phyloP scores from a whole-genome alignment of 2,329 filamentous ascomycete genomes.

The Fragosphaeria purpurea region DNA sequence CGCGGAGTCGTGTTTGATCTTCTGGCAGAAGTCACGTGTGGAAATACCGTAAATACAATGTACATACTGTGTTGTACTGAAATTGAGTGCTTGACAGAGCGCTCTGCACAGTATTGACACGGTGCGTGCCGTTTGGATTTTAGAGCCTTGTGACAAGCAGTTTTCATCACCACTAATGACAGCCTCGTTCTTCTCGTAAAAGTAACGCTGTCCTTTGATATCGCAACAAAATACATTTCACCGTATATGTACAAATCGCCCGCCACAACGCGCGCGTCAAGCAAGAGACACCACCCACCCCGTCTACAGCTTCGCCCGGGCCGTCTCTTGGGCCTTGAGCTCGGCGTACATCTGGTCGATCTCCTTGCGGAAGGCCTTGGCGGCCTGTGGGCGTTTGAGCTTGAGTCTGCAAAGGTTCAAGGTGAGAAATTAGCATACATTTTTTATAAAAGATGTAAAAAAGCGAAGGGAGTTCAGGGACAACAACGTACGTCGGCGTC shows the following conservation, averaged over 20 bases:
- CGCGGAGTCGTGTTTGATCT: no score
- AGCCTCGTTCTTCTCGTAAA: no score
- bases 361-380: conserved; percentile 40
- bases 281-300: neutral
- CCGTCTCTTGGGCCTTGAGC: conserved; percentile 30
- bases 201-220: no score
- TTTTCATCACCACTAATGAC: no score
- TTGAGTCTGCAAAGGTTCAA: conserved; percentile 36
- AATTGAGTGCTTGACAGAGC: no score
- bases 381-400: conserved; percentile 48
- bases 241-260: neutral
- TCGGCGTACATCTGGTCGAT: conserved; percentile 50
- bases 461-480: neutral
- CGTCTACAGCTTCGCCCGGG: conserved; percentile 35
- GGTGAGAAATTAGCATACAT: neutral
- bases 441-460: conserved; percentile 15
- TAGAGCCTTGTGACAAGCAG: no score
- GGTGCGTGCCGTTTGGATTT: no score
- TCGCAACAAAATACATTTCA: no score
- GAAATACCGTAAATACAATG: no score
- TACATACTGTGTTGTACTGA: no score
- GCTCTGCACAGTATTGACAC: no score
- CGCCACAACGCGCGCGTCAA: neutral
- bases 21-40: no score
- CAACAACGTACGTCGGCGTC: conserved; percentile 69